These are phyloP conservation scores for Solanum chiquidenum DNA, from an alignment of 257 asterid species.

Conservation along the genomic window DNA sequence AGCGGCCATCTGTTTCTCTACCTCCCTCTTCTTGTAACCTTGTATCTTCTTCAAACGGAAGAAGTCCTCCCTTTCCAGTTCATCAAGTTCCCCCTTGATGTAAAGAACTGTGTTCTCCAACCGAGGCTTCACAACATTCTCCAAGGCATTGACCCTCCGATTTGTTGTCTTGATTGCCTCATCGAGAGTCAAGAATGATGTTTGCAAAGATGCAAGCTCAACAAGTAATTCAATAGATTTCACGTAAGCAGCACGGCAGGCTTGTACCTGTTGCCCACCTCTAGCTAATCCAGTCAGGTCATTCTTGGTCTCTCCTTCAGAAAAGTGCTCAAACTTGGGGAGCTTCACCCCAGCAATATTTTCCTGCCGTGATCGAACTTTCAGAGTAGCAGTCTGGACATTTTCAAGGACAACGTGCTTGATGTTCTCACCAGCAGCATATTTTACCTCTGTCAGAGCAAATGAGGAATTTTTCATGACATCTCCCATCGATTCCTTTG, in stretches of 20 bases:
- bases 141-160: slow-evolving; percentile 46
- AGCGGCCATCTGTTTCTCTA: slow-evolving; percentile 25
- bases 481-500: slow-evolving; percentile 42
- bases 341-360: slow-evolving; percentile 44
- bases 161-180: slow-evolving; percentile 44
- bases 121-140: slow-evolving; percentile 40
- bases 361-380: slow-evolving; percentile 33
- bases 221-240: slow-evolving; percentile 40
- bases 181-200: slow-evolving; percentile 43
- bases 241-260: slow-evolving; percentile 35
- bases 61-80: slow-evolving; percentile 43
- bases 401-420: slow-evolving; percentile 41
- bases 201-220: slow-evolving; percentile 41
- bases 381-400: slow-evolving; percentile 32
- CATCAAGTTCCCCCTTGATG: slow-evolving; percentile 43
- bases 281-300: slow-evolving; percentile 42
- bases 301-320: slow-evolving; percentile 40
- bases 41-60: slow-evolving; percentile 43
- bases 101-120: slow-evolving; percentile 36
- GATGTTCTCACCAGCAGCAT: slow-evolving; percentile 38
- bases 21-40: slow-evolving; percentile 34
- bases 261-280: slow-evolving; percentile 46
- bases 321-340: slow-evolving; percentile 31
- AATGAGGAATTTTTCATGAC: slow-evolving; percentile 30
- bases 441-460: slow-evolving; percentile 34